Evolutionary conservation across 306 rosid species (phyloP).

Genomic region (Malus fusca): DNA sequence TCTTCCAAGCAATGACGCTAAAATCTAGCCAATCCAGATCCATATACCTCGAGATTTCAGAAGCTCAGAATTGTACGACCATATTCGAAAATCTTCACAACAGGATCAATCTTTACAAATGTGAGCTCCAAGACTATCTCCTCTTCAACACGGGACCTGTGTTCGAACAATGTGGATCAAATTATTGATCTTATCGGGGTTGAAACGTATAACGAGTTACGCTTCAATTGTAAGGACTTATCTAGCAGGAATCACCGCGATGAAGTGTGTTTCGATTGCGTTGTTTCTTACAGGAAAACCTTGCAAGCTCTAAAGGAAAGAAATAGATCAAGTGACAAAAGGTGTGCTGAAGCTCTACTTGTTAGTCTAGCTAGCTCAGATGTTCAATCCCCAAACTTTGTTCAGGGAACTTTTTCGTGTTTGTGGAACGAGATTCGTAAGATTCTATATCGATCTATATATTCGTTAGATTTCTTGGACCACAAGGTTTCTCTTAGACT

Average conservation of each 20-base stretch:
- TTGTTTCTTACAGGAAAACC: neutral
- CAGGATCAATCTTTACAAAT: neutral
- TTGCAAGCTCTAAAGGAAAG: neutral
- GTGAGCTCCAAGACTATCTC: neutral
- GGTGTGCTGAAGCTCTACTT: conserved; percentile 1
- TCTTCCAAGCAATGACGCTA: neutral
- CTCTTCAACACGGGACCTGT: neutral
- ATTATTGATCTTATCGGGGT: neutral
- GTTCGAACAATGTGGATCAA: neutral
- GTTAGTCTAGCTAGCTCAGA: neutral
- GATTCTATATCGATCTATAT: neutral
- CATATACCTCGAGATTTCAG: neutral
- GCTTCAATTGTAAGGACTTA: neutral
- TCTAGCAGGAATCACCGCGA: neutral
- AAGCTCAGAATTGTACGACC: neutral
- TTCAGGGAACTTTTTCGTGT: neutral
- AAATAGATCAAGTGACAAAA: neutral
- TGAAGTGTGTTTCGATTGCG: neutral
- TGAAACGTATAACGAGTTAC: neutral
- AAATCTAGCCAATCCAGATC: neutral
- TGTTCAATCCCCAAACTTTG: neutral
- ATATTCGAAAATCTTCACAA: neutral
- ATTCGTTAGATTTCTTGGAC: too few species aligned
- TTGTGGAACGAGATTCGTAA: neutral
- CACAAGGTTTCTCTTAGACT: neutral